Evolutionary conservation across 305 asterid species (phyloP), one percentile per base, ranked within the genome.

Genomic region (Solanum aculeatissimum): DNA sequence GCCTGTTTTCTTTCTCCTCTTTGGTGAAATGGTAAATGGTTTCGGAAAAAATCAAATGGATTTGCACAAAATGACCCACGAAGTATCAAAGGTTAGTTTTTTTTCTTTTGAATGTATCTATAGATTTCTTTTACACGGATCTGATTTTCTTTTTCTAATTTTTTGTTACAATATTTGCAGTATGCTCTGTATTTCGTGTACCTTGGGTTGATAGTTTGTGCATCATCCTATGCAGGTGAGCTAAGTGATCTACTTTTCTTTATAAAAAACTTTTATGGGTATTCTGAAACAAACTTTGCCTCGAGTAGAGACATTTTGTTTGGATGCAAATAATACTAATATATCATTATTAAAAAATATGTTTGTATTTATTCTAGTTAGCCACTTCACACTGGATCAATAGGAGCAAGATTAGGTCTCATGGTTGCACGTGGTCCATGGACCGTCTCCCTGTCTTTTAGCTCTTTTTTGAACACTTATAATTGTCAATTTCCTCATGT

Each of bases 141-240:
- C 98, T 94, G 92, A 88, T 63, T 19, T 53, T 21, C n/a, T 81
- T 32, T n/a, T n/a, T n/a, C n/a, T n/a, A 40, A 7, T 71, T 89
- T 42, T 47, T 70, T 63, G 5, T 7, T 55, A 53, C 63, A 40
- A 84, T n/a, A 83, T 70, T 16, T 93, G 93, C 98, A 97, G 99
- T 97, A 93, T 89, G 98, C 99, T 88, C 91, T 97, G 80, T 97
- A 95, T 89, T 97, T 97, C 88, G 98, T 97, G 82, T 97, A 94
- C 85, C 98, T 97, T 82, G 99, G 99, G 83, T 84, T 97, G 88
- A 89, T 97, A 7, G 99, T 97, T 19, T 97, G 99, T 89, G 88
- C 94, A 53, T 93, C 99, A 35, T 97, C 99, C 84, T 97, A 95
- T 88, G 99, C 99, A 84, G 99, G 99, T 97, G 84, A 86, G 93